phyloP scores from a whole-genome alignment of 345 rosid genomes.

The Acer saccharum region DNA sequence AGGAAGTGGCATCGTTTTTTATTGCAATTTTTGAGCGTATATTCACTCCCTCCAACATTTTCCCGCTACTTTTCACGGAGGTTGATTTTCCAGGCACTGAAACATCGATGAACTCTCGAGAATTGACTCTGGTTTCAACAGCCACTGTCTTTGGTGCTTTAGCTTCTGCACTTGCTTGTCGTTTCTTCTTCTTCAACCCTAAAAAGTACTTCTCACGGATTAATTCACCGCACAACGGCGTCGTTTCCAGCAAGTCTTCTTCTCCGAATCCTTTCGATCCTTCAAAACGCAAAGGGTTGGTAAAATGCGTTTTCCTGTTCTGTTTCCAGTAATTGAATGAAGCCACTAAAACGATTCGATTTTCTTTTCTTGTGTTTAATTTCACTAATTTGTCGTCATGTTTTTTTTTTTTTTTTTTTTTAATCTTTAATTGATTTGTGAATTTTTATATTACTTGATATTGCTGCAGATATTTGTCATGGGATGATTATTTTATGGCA shows the following conservation, averaged over 20 bases:
- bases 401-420: no score
- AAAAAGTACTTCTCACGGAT: constrained; percentile 29
- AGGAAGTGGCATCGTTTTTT: no score
- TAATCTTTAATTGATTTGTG: no score
- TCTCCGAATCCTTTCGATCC: constrained; percentile 67
- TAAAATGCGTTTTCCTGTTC: constrained; percentile 6
- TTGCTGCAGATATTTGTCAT: constrained; percentile 67
- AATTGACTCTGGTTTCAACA: constrained; percentile 54
- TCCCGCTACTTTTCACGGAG: constrained; percentile 13
- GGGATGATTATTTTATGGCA: constrained; percentile 99
- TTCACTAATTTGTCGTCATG: not conserved
- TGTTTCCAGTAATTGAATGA: not conserved
- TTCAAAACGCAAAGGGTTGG: constrained; percentile 76
- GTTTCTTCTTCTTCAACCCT: constrained; percentile 50
- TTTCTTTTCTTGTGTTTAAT: not conserved
- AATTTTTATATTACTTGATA: constrained; percentile 1
- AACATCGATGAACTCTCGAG: constrained; percentile 60
- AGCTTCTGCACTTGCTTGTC: constrained; percentile 59
- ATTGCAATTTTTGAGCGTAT: not conserved
- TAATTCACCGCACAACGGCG: constrained; percentile 35
- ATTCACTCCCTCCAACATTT: not conserved
- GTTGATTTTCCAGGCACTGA: not conserved
- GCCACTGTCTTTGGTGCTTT: constrained; percentile 70
- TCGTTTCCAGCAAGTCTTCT: constrained; percentile 35
- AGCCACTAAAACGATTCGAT: not conserved